Percentiles rank a stretch among this genome's conserved stretches.
Evolutionary conservation across 768 basidiomycete species (phyloP).

Genomic region (Tulasnella sp.): DNA sequence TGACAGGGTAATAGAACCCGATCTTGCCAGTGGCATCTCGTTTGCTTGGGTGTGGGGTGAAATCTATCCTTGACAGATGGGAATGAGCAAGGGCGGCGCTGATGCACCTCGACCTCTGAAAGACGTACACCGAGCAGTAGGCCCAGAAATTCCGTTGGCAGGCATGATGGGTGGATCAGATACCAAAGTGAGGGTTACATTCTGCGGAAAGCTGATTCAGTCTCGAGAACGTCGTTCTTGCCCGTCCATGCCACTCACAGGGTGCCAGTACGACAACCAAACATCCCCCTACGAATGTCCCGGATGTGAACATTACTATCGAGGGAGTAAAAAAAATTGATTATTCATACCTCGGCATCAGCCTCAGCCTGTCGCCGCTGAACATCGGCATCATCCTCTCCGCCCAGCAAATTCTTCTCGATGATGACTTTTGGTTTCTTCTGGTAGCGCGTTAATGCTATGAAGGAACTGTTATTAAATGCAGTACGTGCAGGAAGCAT

Average conservation of each 20-base stretch:
- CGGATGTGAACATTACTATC: not conserved
- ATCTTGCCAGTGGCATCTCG: constrained; percentile 59
- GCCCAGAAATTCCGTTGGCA: constrained; percentile 48
- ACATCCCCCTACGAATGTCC: constrained; percentile 40
- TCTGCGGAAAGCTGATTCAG: constrained; percentile 39
- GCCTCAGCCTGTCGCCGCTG: constrained; percentile 28
- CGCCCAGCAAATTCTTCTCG: constrained; percentile 67
- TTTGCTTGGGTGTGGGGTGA: constrained; percentile 50
- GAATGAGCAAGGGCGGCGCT: constrained; percentile 7
- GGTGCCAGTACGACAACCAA: constrained; percentile 79
- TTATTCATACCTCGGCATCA: constrained; percentile 32
- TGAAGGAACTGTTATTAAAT: not conserved
- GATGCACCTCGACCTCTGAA: not conserved
- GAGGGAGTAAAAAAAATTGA: constrained; percentile 18
- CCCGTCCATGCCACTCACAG: constrained; percentile 36
- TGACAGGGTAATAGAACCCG: constrained; percentile 74
- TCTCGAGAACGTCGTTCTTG: not conserved
- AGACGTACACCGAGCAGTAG: constrained; percentile 50
- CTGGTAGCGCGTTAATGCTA: constrained; percentile 82
- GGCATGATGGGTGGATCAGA: constrained; percentile 57
- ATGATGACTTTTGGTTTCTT: constrained; percentile 65
- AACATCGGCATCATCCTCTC: constrained; percentile 31
- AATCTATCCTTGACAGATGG: constrained; percentile 37
- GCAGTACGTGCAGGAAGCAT: not conserved
- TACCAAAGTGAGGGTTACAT: constrained; percentile 79